phyloP scores from a whole-genome alignment of 1,139 yeast genomes.

The Yamadazyma trypodendri region DNA sequence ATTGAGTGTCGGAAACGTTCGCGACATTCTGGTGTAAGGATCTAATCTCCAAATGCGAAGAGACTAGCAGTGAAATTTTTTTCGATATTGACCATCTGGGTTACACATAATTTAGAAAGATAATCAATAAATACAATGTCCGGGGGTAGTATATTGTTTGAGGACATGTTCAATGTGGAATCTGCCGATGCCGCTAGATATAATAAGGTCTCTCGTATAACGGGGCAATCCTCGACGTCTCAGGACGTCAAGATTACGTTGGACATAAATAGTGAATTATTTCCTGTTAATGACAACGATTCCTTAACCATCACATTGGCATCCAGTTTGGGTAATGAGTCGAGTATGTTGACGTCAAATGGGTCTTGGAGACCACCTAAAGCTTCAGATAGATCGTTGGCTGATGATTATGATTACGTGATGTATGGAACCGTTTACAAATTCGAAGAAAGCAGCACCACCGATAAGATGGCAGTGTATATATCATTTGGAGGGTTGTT shows the following conservation, averaged over 20 bases:
- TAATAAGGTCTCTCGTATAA: conserved; percentile 88
- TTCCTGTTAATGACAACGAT: conserved; percentile 78
- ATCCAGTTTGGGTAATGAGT: conserved; percentile 65
- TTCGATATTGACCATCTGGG: conserved; percentile 2
- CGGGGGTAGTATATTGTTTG: conserved; percentile 67
- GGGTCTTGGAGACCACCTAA: conserved; percentile 93
- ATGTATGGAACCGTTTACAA: conserved; percentile 98
- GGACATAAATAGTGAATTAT: conserved; percentile 90
- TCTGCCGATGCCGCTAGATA: conserved; percentile 87
- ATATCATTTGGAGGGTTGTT: conserved; percentile 95
- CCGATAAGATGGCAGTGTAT: conserved; percentile 78
- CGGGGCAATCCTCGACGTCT: conserved; percentile 83
- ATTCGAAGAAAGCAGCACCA: conserved; percentile 82
- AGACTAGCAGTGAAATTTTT: conserved; percentile 2
- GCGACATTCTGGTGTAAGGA: background rate
- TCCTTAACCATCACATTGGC: conserved; percentile 89
- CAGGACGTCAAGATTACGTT: conserved; percentile 81
- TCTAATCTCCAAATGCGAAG: background rate
- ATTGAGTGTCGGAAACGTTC: background rate
- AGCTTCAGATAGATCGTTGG: conserved; percentile 78
- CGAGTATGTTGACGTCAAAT: conserved; percentile 54
- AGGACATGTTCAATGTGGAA: conserved; percentile 86
- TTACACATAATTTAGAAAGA: no score
- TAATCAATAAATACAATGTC: conserved; percentile 47
- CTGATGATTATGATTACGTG: conserved; percentile 96